A percentile compares a stretch with the other conserved stretches of the same genome.
Evolutionary conservation across 1,139 yeast genomes (phyloP).

Genomic region (Diutina neorugosa): DNA sequence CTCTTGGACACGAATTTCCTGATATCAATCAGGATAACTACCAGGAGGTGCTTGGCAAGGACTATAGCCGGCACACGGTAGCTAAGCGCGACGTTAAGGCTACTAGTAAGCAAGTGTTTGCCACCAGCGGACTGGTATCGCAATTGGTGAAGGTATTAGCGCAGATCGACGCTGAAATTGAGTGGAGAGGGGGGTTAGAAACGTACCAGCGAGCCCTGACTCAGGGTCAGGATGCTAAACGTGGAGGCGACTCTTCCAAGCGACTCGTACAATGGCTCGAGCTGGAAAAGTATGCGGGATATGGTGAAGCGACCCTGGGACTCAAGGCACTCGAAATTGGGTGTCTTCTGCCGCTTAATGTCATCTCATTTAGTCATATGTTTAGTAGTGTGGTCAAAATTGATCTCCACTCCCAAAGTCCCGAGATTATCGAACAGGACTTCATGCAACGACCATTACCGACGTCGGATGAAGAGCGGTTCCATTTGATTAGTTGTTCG

Average conservation of each 20-base stretch:
- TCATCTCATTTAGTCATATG: slow-evolving; percentile 46
- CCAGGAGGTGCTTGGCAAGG: slow-evolving; percentile 7
- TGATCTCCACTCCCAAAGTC: slow-evolving; percentile 75
- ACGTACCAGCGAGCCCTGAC: slow-evolving; percentile 82
- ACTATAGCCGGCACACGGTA: slow-evolving; percentile 3
- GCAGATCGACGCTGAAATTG: slow-evolving; percentile 47
- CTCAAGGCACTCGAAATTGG: slow-evolving; percentile 68
- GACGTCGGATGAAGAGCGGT: slow-evolving; percentile 24
- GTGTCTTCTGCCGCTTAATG: slow-evolving; percentile 55
- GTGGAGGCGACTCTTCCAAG: slow-evolving; percentile 92
- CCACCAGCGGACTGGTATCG: slow-evolving; percentile 13
- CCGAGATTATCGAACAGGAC: slow-evolving; percentile 60
- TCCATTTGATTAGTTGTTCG: slow-evolving; percentile 67
- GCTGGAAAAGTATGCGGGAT: not conserved
- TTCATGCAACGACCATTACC: slow-evolving; percentile 74
- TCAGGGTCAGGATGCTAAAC: slow-evolving; percentile 58
- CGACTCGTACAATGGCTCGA: slow-evolving; percentile 57
- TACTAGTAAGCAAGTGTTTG: slow-evolving; percentile 9
- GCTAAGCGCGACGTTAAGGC: slow-evolving; percentile 5
- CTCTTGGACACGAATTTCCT: slow-evolving; percentile 5
- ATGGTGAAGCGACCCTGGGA: not conserved
- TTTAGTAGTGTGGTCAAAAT: slow-evolving; percentile 45
- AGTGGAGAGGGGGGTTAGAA: slow-evolving; percentile 53
- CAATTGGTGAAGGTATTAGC: slow-evolving; percentile 26
- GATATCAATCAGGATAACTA: slow-evolving; percentile 17